A percentile compares a stretch with the other conserved stretches of the same genome.
Conservation (phyloP, 202 grass and related monocot species). For the Setaria viridis region DNA sequence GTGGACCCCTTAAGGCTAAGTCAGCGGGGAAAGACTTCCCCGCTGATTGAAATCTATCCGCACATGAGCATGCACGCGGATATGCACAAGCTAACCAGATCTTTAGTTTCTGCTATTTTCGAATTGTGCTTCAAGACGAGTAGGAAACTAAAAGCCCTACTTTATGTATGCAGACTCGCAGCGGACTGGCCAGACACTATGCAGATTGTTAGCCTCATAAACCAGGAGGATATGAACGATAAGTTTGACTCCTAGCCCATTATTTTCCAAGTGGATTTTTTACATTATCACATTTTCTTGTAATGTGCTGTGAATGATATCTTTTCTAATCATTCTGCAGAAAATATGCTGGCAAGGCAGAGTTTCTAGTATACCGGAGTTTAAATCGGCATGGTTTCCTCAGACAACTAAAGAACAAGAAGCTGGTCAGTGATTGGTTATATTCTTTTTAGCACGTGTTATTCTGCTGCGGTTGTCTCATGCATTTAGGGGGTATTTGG, state of each 20-base stretch:
- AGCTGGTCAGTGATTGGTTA: conserved; percentile 65
- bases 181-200: conserved; percentile 74
- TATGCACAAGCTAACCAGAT: not conserved
- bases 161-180: conserved; percentile 58
- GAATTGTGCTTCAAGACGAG: not conserved
- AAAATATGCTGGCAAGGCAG: conserved; percentile 85
- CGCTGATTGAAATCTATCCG: too few relatives aligned
- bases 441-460: not conserved
- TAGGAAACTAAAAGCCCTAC: conserved; percentile 27
- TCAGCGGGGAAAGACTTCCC: too few relatives aligned
- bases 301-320: conserved; percentile 41
- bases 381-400: conserved; percentile 71
- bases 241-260: too few relatives aligned
- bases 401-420: conserved; percentile 58
- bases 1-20: too few relatives aligned
- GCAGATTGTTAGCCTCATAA: conserved; percentile 89
- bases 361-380: conserved; percentile 83
- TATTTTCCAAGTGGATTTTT: too few relatives aligned
- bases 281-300: conserved; percentile 7
- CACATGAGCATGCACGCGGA: too few relatives aligned
- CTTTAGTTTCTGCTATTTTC: not conserved
- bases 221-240: not conserved
- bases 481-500: not conserved
- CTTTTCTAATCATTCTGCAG: conserved; percentile 47
- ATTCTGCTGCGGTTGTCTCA: not conserved